Conservation (phyloP, 306 rosid genomes). For the Medicago lupulina region DNA sequence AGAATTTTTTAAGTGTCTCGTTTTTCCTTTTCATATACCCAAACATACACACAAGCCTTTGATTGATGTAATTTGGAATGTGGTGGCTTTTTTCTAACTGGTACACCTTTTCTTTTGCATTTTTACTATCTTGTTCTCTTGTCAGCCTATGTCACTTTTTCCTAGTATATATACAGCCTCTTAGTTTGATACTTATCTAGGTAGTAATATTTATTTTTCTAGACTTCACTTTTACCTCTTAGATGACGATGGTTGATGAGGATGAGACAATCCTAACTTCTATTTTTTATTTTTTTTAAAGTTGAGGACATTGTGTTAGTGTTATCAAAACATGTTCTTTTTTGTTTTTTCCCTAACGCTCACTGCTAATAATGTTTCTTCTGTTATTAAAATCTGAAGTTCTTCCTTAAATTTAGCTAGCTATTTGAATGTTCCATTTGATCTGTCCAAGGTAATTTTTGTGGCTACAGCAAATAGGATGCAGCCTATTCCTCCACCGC, state of each 20-base stretch:
- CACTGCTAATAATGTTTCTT: slow-evolving; percentile 19
- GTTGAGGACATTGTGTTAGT: slow-evolving; percentile 8
- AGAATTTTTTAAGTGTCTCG: background rate
- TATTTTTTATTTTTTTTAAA: background rate
- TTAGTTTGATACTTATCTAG: slow-evolving; percentile 27
- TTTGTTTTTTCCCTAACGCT: background rate
- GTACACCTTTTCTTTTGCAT: slow-evolving; percentile 26
- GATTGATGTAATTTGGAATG: slow-evolving; percentile 16
- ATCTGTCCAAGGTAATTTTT: slow-evolving; percentile 90
- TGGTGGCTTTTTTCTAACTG: slow-evolving; percentile 34
- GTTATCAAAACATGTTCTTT: slow-evolving; percentile 20
- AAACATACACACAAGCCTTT: slow-evolving; percentile 4
- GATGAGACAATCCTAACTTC: slow-evolving; percentile 20
- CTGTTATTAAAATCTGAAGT: slow-evolving; percentile 10
- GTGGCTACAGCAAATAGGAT: slow-evolving; percentile 96
- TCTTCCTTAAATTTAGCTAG: slow-evolving; percentile 75
- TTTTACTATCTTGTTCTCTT: slow-evolving; percentile 36
- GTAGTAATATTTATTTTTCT: slow-evolving; percentile 12
- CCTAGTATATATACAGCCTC: slow-evolving; percentile 9
- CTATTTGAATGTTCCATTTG: slow-evolving; percentile 97
- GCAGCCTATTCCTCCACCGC: slow-evolving; percentile 95
- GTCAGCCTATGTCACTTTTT: slow-evolving; percentile 30
- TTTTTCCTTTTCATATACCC: slow-evolving; percentile 12
- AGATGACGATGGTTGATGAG: slow-evolving; percentile 32
- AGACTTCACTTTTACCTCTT: slow-evolving; percentile 13